phyloP scores from a whole-genome alignment of 345 rosid species.

The Salix caprea region DNA sequence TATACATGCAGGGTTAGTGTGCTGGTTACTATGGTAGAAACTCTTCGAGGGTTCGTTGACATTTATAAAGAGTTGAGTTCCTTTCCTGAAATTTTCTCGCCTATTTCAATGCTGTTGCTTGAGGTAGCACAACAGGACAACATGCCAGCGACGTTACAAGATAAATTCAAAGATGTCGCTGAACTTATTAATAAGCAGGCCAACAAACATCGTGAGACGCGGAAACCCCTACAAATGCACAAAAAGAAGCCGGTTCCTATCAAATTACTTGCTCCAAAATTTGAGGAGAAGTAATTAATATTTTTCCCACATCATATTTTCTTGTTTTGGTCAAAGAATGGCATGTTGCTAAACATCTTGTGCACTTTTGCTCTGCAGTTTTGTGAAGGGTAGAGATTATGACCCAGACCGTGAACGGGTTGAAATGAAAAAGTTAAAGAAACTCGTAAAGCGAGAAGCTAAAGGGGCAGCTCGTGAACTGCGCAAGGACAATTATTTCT shows the following conservation, averaged over 20 bases:
- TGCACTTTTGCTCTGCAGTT: constrained; percentile 52
- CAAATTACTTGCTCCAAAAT: constrained; percentile 69
- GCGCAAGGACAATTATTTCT: constrained; percentile 69
- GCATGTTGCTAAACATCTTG: background rate
- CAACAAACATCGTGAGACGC: constrained; percentile 39
- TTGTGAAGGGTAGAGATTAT: constrained; percentile 77
- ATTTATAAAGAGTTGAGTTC: constrained; percentile 51
- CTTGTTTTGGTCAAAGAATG: background rate
- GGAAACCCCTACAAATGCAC: constrained; percentile 71
- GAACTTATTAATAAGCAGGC: constrained; percentile 52
- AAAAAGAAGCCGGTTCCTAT: constrained; percentile 75
- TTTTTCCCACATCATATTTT: background rate
- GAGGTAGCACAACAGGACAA: constrained; percentile 54
- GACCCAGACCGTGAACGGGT: constrained; percentile 83
- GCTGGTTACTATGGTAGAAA: constrained; percentile 56
- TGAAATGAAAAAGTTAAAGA: constrained; percentile 63
- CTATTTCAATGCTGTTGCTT: constrained; percentile 45
- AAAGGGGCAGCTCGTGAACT: constrained; percentile 80
- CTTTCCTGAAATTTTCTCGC: constrained; percentile 74
- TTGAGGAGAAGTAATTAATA: constrained; percentile 62
- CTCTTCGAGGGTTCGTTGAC: constrained; percentile 58
- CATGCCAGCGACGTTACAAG: constrained; percentile 46
- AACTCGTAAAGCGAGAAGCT: constrained; percentile 47
- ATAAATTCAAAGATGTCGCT: constrained; percentile 46
- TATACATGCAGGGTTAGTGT: constrained; percentile 52